Percentiles rank a stretch among this genome's conserved stretches.
Evolutionary conservation across 2,329 filamentous ascomycete genomes (phyloP).

Genomic region (Talaromyces marneffei): DNA sequence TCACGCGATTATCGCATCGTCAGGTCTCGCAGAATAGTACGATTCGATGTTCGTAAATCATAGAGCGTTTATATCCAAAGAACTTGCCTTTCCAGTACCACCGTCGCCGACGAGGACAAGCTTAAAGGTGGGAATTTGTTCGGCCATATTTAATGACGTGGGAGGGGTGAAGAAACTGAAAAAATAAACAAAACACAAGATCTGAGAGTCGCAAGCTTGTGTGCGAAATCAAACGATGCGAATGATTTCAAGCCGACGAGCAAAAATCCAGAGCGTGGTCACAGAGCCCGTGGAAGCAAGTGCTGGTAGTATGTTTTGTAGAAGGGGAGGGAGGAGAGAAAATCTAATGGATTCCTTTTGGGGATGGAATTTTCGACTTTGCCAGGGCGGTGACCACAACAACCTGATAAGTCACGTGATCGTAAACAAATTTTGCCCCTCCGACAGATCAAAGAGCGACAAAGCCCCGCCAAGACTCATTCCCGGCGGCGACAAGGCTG

Average conservation of each 20-base stretch:
- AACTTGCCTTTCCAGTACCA: constrained; percentile 94
- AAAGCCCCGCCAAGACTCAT: background rate
- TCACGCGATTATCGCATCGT: constrained; percentile 12
- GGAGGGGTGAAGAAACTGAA: constrained; percentile 11
- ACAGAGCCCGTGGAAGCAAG: constrained; percentile 21
- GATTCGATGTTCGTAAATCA: background rate
- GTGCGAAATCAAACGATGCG: constrained; percentile 21
- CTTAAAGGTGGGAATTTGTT: constrained; percentile 81
- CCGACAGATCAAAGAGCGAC: background rate
- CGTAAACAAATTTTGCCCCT: constrained; percentile 14
- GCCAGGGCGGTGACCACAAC: constrained; percentile 18
- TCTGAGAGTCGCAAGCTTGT: constrained; percentile 16
- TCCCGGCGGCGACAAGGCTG: background rate
- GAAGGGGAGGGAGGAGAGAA: constrained; percentile 10
- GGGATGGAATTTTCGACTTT: constrained; percentile 30
- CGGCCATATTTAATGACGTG: constrained; percentile 55
- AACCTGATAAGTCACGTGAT: constrained; percentile 16
- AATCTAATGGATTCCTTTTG: constrained; percentile 19
- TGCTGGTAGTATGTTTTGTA: constrained; percentile 18
- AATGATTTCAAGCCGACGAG: constrained; percentile 7
- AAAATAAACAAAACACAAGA: constrained; percentile 15
- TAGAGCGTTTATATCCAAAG: background rate
- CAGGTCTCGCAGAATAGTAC: background rate
- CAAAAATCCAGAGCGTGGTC: constrained; percentile 15
- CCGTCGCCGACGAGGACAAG: constrained; percentile 98